Conservation (phyloP, 2,329 filamentous ascomycete genomes). For the Pyrenochaeta sp. region DNA sequence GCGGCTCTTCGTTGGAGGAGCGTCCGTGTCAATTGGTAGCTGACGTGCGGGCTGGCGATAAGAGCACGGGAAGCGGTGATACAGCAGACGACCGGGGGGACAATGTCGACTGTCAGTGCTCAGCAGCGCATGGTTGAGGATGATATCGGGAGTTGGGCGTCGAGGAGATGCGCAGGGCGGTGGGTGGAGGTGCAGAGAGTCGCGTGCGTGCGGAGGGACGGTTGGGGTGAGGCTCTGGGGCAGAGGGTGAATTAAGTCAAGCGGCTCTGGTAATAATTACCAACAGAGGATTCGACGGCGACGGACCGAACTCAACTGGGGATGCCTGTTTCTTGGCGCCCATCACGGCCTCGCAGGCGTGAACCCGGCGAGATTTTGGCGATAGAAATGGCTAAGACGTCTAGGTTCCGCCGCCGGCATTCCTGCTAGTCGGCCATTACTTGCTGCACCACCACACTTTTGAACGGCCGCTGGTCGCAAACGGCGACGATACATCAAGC, state of each 20-base stretch:
- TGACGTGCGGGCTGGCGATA: slow-evolving; percentile 43
- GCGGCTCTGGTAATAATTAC: slow-evolving; percentile 17
- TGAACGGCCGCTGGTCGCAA: too few relatives aligned
- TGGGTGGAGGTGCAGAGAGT: slow-evolving; percentile 5
- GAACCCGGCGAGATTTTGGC: too few relatives aligned
- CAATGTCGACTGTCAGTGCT: slow-evolving; percentile 23
- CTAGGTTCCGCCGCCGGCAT: not conserved
- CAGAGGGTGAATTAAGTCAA: slow-evolving; percentile 21
- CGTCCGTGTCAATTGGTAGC: slow-evolving; percentile 40
- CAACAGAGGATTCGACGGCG: slow-evolving; percentile 15
- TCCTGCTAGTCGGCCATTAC: not conserved
- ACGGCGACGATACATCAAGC: too few relatives aligned
- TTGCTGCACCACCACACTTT: too few relatives aligned
- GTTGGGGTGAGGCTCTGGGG: slow-evolving; percentile 24
- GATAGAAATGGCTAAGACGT: too few relatives aligned
- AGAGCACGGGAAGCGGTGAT: slow-evolving; percentile 39
- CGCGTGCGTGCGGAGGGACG: slow-evolving; percentile 22
- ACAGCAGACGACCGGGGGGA: slow-evolving; percentile 39
- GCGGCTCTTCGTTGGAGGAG: slow-evolving; percentile 33
- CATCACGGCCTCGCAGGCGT: too few relatives aligned
- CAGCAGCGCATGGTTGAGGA: slow-evolving; percentile 28
- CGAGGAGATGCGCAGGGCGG: slow-evolving; percentile 2
- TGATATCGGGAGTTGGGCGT: not conserved
- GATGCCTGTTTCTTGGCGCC: not conserved
- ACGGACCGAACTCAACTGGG: slow-evolving; percentile 2